Base-by-base conservation (phyloP, 225 moss, liverwort and hornwort species). In the Marchantia polymorpha region DNA sequence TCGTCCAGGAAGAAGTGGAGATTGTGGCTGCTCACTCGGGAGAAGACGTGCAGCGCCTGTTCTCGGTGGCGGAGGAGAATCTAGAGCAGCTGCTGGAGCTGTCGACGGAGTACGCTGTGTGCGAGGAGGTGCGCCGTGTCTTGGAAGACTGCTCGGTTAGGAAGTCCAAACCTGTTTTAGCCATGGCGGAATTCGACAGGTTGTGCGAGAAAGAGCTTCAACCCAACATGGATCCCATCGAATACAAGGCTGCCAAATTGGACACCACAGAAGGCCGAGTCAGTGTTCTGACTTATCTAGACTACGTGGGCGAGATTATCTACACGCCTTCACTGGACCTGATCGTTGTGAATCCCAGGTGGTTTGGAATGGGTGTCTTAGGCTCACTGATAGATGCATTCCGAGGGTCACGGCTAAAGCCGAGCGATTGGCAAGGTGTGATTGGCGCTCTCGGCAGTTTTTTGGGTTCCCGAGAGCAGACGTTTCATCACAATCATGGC, bases 341-440 rank as follows among this genome's bases (percentile, higher is more conserved):
- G 76, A 90, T 93, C 83, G 90, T 94, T 16, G 90, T 86, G 2
- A 91, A 95, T 9, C 89, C 91, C 0, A 89, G 87, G 65, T 95
- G 93, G 94, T 93, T 93, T 79, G 89, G 91, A 54, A 89, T 89
- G 81, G 91, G 89, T 64, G 88, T 94, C 59, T 85, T 94, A 78
- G 92, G 94, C 58, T 83, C 80, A 73, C 85, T 73, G 85, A 90
- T 80, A 86, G 87, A 88, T 85, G 84, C 54, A 75, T 89, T 12
- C 53, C 83, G 10, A 69, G 76, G 76, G 9, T 1, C 4, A 19
- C 23, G 39, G 6, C 26, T 64, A 1, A 66, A 53, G 49, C 29
- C 52, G 54, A 47, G 22, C 8, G 15, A 49, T 30, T 27, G 59
- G 60, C 50, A 20, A 6, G 70, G 27, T 14, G 11, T 64, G 64